Base-by-base conservation (phyloP, 129 eudicot genomes). In the Sambucus nigra region DNA sequence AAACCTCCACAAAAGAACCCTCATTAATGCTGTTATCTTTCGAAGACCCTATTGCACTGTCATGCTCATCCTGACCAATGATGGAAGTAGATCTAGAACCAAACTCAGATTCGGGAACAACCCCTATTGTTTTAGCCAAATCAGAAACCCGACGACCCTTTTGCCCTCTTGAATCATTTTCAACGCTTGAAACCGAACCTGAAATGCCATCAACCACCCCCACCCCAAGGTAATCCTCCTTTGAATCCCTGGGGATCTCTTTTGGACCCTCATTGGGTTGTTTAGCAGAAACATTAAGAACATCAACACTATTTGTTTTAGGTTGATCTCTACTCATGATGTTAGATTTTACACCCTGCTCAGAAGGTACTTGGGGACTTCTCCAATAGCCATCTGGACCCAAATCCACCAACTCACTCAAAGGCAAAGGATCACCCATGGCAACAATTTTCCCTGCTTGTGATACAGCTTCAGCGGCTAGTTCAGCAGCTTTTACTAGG, bases 391-490 rank as follows among this genome's bases (percentile, higher is more conserved):
- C 75, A 26, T 75, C 82, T 2, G 91, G 99, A 61, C 96, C 94
- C 32, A 76, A 81, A 41, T 69, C 76, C 23, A 73, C 76, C 53
- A 92, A 53, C 31, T 58, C 69, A 47, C 14, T 42, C 48, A 42
- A 15, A 42, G 48, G 20, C 48, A 42, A 42, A 14, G 48, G 48
- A 15, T 42, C 48, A 42, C 48, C 48, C 48, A 42, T 16, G 7
- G 48, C 61, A 40, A 92, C 94, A 72, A 92, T 70, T 64, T 77
- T 86, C 51, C 99, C 96, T 25, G 91, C 89, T 70, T 92, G 96
- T 42, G 99, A 76, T 17, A 92, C 99, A 2, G 99, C 99, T 72
- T 80, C 96, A 9, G 99, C 94, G 11, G 99, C 99, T 62, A 92
- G 67, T 67, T 92, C 99, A 56, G 96, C 94, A 46, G 96, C 96